Percentiles rank a stretch among this genome's conserved stretches.
Conservation (phyloP, 371 early-diverging fungal species). For the Chytridiales sp. region DNA sequence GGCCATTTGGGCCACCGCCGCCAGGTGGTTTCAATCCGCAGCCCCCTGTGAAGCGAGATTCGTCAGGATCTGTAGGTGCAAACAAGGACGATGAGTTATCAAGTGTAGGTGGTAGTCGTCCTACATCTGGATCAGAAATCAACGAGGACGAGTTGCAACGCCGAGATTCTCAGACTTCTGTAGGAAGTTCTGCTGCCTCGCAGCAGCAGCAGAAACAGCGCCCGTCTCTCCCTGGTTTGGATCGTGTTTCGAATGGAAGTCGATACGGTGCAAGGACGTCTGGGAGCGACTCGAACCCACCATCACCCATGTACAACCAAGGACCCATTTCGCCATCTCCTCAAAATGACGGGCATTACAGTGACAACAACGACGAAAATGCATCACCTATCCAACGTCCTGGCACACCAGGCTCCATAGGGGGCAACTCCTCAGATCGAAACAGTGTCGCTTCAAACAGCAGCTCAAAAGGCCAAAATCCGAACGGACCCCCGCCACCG, state of each 20-base stretch:
- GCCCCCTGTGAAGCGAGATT: slow-evolving; percentile 9
- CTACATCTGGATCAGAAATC: too few species aligned
- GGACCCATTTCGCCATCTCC: not conserved
- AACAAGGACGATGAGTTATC: not conserved
- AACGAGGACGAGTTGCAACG: too few species aligned
- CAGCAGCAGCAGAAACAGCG: too few species aligned
- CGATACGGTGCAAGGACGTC: not conserved
- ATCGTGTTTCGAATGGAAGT: not conserved
- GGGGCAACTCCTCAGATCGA: slow-evolving; percentile 7
- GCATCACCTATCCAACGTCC: slow-evolving; percentile 5
- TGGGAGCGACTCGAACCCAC: not conserved
- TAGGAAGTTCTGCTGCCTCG: too few species aligned
- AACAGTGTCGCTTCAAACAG: slow-evolving; percentile 3
- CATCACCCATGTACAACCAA: not conserved
- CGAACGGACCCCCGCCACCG: slow-evolving; percentile 15
- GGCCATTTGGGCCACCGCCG: too few species aligned
- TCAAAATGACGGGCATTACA: not conserved
- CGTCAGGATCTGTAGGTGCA: not conserved
- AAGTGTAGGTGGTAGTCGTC: too few species aligned
- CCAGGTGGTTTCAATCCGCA: slow-evolving; percentile 10
- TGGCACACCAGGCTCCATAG: slow-evolving; percentile 8
- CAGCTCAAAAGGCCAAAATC: not conserved
- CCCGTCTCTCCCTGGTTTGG: not conserved
- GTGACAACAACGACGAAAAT: not conserved
- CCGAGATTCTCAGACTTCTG: too few species aligned